Evolutionary conservation across 2,329 filamentous ascomycete genomes (phyloP), one percentile per base, ranked within the genome.

Genomic region (Aureobasidium namibiae): DNA sequence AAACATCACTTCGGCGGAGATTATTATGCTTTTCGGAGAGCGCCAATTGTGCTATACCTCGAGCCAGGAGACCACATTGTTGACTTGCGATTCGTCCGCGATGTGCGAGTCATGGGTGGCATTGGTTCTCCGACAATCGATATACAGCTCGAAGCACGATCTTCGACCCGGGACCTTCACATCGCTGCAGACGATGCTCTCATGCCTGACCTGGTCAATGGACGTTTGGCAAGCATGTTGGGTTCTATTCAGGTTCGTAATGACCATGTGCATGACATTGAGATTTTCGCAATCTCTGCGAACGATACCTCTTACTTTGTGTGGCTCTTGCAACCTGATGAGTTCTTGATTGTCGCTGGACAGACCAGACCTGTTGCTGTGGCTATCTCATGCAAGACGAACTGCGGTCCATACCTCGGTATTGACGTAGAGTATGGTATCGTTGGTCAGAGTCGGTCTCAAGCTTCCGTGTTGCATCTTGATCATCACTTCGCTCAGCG

Each of bases 101-200:
- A 84, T 70, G 78, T 83, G n/a, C 73, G 82, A 60, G 76, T 78
- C 7, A 77, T 82, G 67, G 81, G 81, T 39, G 81, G 78, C 5
- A 70, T 77, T 33, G 74, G 72, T n/a, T 69, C 74, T 24, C 79
- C 80, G 8, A 73, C 64, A 3, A 70, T 82, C 16, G 70, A 74
- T 23, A 69, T 81, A 31, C 67, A 67, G 2, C 59, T 80, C 31
- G 67, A 71, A 52, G 67, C 70, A 21, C 62, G 69, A 56, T 44
- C 68, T 33, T 65, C 68, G 6, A 60, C 63, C 34, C 65, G 64
- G 16, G 56, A 60, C 11, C 60, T 78, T 29, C 65, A 66, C 21
- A 60, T 74, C 13, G 65, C 72, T 31, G 59, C 64, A n/a, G 62
- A 65, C 4, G 68, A 69, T 29, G 68, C 79, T 11, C 62, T 83